Evolutionary conservation across 2,329 filamentous ascomycete species (phyloP), one percentile per base, ranked within the genome.

Genomic region (Pezicula neosporulosa): DNA sequence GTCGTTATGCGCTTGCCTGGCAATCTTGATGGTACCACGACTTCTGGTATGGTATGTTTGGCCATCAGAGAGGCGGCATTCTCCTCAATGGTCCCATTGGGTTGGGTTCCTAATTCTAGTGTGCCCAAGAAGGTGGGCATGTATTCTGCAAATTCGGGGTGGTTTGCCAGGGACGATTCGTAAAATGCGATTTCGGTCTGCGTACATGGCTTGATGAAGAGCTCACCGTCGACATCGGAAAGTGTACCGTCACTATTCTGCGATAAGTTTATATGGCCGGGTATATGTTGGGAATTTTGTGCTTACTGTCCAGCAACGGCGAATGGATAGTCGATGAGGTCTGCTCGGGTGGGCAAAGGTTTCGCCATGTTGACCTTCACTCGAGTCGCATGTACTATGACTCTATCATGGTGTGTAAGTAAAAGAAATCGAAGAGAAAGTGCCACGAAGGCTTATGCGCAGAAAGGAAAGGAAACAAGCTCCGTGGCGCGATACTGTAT

Each of bases 181-280:
- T 99, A 99, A 70, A 99, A 99, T 42, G 84, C 79, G 62, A 97
- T 83, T 72, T 99, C 94, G 57, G 85, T 78, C 56, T 83, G 73
- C 0, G 89, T 96, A 70, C 93, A 97, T 16, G 94, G 94, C 72
- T 99, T 99, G 66, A 97, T 90, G 67, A 99, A 89, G 33, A 97
- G 77, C 57, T 87, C 83, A 66, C 94, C 94, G 48, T 89, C 84
- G 50, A 81, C 77, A 65, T 96, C 90, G 66, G 87, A 91, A 62
- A 96, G 82, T 44, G 96, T 93, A 58, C 94, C 94, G 60, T 95
- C 92, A 72, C 92, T 97, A 66, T 43, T 42, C 19, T 50, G 43
- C 38, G 52, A 57, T 62, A 47, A 64, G 58, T 18, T 35, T 15
- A 7, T 30, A 24, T 35, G 16, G 38, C 21, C 41, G 19, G 19